Base-by-base conservation (phyloP, 1,139 yeast species). In the Hanseniaspora uvarum region DNA sequence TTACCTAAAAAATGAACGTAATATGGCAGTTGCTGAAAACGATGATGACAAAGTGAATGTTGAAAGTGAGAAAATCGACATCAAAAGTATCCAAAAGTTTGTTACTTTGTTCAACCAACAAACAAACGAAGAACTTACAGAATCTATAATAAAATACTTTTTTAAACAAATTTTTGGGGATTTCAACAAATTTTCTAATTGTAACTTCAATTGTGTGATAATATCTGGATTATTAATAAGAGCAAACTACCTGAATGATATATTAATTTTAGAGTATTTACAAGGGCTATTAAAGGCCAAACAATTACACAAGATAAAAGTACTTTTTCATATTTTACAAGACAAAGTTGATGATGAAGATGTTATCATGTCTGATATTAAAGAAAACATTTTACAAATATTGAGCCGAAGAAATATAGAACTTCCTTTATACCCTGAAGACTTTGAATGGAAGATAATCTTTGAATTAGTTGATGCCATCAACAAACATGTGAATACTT, bases 401-500 rank as follows among this genome's bases (percentile, higher is more conserved):
- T 12, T 50, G n/a, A 37, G 21, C 2, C 36, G 53, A 43, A 50
- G 53, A 50, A 43, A 43, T 4, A 37, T 50, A 5, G 36, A 43
- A 11, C 48, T 50, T 23, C 53, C 54, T 3, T 19, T 45, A 12
- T 48, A 44, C 24, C 56, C 49, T 23, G 44, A 44, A 14, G 34
- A 24, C 14, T 50, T 37, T 37, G 52, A 46, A 14, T 45, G 47
- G 44, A 30, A 30, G 10, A 33, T 30, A 2, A 39, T 48, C 1
- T 49, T 26, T 36, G 44, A 45, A 1, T 23, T 49, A 12, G 31
- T 18, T 4, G 26, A 43, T 12, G 24, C 14, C 3, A 16, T 50
- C 11, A 46, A 50, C 26, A 36, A 34, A 37, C 46, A 33, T 5
- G 12, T 37, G 2, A 8, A 23, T 16, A 21, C 18, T 2, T 30